Conservation (phyloP, 768 basidiomycete genomes). For the Leccinum longicurvipes region DNA sequence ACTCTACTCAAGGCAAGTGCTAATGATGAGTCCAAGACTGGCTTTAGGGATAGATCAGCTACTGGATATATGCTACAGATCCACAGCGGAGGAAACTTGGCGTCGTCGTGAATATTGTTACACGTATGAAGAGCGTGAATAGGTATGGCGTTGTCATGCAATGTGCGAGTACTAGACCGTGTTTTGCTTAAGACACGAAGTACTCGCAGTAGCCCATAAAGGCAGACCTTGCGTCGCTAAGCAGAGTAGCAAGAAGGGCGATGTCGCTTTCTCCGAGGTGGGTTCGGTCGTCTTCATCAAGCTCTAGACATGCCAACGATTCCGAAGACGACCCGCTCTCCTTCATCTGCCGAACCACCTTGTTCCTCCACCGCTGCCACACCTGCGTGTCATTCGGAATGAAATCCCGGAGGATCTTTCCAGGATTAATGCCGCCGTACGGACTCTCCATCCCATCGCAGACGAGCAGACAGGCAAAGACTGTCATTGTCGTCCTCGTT, state of each 20-base stretch:
- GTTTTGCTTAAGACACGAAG: background rate
- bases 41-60: background rate
- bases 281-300: slow-evolving; percentile 8
- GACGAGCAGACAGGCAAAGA: slow-evolving; percentile 25
- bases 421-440: slow-evolving; percentile 8
- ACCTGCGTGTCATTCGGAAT: slow-evolving; percentile 24
- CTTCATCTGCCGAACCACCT: slow-evolving; percentile 19
- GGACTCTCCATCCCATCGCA: slow-evolving; percentile 23
- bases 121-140: background rate
- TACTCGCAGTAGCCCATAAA: slow-evolving; percentile 16
- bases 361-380: slow-evolving; percentile 25
- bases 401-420: slow-evolving; percentile 18
- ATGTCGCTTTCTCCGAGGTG: slow-evolving; percentile 9
- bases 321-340: background rate
- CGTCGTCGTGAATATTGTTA: background rate
- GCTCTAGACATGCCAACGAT: background rate
- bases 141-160: background rate
- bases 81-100: no score
- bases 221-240: slow-evolving; percentile 17
- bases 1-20: background rate
- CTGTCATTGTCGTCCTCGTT: slow-evolving; percentile 22
- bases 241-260: slow-evolving; percentile 14
- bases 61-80: background rate
- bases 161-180: background rate
- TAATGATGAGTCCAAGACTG: background rate